A percentile compares a stretch with the other conserved stretches of the same genome.
phyloP scores from a whole-genome alignment of 2,329 filamentous ascomycete genomes.

The Pezicula carpinea region DNA sequence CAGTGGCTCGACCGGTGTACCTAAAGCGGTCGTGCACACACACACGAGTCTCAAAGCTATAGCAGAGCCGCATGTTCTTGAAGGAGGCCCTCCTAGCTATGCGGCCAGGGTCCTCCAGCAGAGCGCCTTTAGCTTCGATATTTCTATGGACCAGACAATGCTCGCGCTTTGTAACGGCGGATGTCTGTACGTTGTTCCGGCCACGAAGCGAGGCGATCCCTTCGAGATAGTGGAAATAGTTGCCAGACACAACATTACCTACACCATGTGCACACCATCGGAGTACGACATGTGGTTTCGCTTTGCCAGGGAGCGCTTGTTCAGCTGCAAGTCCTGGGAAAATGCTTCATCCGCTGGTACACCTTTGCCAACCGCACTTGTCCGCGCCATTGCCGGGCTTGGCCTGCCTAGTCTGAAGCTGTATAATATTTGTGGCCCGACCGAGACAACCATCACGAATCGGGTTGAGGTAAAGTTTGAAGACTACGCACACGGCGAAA shows the following conservation, averaged over 20 bases:
- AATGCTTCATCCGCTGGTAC: constrained; percentile 23
- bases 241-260: constrained; percentile 3
- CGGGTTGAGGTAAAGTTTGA: too few species aligned
- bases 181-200: constrained; percentile 4
- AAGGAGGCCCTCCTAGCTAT: neutral
- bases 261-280: constrained; percentile 8
- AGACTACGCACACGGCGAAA: too few species aligned
- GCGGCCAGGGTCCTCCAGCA: constrained; percentile 16
- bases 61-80: constrained; percentile 1
- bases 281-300: constrained; percentile 8
- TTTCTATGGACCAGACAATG: constrained; percentile 8
- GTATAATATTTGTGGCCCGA: too few species aligned
- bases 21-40: constrained; percentile 16
- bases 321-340: constrained; percentile 2
- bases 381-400: too few species aligned
- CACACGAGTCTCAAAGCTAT: constrained; percentile 16
- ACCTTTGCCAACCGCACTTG: too few species aligned
- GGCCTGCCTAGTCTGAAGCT: too few species aligned
- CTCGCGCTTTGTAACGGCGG: constrained; percentile 8
- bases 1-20: constrained; percentile 10
- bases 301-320: neutral
- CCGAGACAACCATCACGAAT: too few species aligned
- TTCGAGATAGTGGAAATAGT: constrained; percentile 6
- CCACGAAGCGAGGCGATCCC: constrained; percentile 4
- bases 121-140: constrained; percentile 10